phyloP scores from a whole-genome alignment of 768 basidiomycete species.

The Punctularia strigosozonata region DNA sequence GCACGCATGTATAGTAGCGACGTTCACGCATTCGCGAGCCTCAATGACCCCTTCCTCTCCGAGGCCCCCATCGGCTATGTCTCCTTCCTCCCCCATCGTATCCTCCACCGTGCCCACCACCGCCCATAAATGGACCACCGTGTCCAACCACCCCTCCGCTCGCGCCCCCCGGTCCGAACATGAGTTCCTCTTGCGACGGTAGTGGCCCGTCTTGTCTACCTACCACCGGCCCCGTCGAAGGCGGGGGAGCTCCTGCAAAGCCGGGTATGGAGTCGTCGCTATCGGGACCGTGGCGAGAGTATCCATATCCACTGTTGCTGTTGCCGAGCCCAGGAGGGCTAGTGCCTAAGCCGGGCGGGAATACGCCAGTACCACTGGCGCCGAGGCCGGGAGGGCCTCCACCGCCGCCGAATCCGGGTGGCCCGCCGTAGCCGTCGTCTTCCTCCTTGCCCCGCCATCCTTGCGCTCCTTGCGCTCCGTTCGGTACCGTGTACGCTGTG shows the following conservation, averaged over 20 bases:
- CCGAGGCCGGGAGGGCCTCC: conserved; percentile 10
- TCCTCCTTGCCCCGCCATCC: conserved; percentile 38
- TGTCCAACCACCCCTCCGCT: conserved; percentile 12
- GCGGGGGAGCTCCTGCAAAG: conserved; percentile 28
- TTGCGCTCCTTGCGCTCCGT: conserved; percentile 1
- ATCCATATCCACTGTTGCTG: conserved; percentile 14
- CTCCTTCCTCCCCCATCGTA: background rate
- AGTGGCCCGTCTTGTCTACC: conserved; percentile 23
- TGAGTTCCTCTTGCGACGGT: conserved; percentile 43
- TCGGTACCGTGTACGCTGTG: conserved; percentile 13
- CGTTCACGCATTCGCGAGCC: background rate
- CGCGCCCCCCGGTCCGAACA: conserved; percentile 24
- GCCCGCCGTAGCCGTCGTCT: conserved; percentile 15
- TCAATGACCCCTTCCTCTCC: conserved; percentile 2
- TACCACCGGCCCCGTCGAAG: conserved; percentile 13
- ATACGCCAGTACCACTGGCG: conserved; percentile 9
- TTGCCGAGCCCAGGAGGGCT: conserved; percentile 7
- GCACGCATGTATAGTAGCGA: no score
- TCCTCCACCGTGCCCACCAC: conserved; percentile 21
- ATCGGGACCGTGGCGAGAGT: conserved; percentile 13
- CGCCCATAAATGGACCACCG: conserved; percentile 18
- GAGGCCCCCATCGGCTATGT: conserved; percentile 1
- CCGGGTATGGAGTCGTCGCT: conserved; percentile 58
- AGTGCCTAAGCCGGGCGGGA: no score
- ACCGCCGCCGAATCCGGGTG: conserved; percentile 9